Base-by-base conservation (phyloP, 192 early-diverging fungal genomes). In the Dissophora ornata region DNA sequence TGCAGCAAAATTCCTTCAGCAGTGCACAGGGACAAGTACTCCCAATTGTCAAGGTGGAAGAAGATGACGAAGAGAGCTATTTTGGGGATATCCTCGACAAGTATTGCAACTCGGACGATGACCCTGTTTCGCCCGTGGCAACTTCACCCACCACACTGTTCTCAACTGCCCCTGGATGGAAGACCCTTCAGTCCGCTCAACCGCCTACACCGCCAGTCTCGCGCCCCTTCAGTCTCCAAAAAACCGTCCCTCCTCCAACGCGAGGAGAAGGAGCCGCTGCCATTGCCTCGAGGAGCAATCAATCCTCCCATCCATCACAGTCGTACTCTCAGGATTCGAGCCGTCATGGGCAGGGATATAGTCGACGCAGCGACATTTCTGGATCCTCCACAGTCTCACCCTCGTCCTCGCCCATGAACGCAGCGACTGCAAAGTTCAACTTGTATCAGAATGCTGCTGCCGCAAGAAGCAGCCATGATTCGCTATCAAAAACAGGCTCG, bases 11-110 rank as follows among this genome's bases (percentile, higher is more conserved):
- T 38, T 55, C 26, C 5, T 2, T 19, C 11, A 22, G 13, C 34
- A 42, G 25, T 13, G 34, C 28, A 16, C 49, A 48, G 25, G 33
- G 40, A 46, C 52, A 50, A 51, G 8, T 11, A 5, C 15, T 19
- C 2, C 1, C 40, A 55, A 28, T 16, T 10, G 44, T 19, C 28
- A 38, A 15, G 16, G 32, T 36, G 8, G 26, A 45, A 12, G 62
- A 66, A 3, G 56, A 74, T 32, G 71, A 77, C 0, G 71, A 67
- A 22, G 73, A 67, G 18, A 62, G 59, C 46, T 77, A 77, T 25
- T 77, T 77, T 57, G 73, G 58, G 0, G 73, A 77, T 15, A 67
- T 67, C n/a, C 58, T 77, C 7, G 73, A 77, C 45, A 77, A 77
- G 26, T 77, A 67, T 40, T 77, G 73, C 44, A 62, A 77, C 40